Percentiles rank a stretch among this genome's conserved stretches.
These are phyloP conservation scores for Coprinopsis strossmayeri DNA, from an alignment of 768 basidiomycete genomes.

Conservation along the genomic window DNA sequence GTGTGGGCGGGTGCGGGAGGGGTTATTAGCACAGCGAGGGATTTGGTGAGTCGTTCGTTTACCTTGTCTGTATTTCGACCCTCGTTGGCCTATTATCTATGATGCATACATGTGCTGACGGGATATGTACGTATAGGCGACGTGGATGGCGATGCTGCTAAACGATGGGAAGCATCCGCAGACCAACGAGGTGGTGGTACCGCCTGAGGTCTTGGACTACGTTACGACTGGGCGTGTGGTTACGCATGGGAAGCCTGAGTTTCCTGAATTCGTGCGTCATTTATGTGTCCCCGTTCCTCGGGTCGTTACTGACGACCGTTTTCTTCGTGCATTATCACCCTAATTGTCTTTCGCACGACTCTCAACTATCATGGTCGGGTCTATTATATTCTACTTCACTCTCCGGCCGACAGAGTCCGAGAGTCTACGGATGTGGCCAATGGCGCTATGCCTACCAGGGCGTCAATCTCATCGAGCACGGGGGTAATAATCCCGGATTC, in stretches of 20 bases:
- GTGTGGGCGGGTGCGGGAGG: slow-evolving; percentile 38
- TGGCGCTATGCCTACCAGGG: slow-evolving; percentile 33
- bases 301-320: neutral
- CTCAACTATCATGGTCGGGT: neutral
- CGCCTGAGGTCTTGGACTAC: slow-evolving; percentile 27
- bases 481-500: slow-evolving; percentile 33
- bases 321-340: too few relatives aligned
- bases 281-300: neutral
- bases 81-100: neutral
- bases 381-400: neutral
- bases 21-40: slow-evolving; percentile 30
- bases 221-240: slow-evolving; percentile 30
- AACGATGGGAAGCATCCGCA: slow-evolving; percentile 32
- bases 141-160: slow-evolving; percentile 34
- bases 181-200: slow-evolving; percentile 30
- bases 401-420: slow-evolving; percentile 24
- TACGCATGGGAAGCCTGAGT: slow-evolving; percentile 25
- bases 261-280: slow-evolving; percentile 27
- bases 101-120: too few relatives aligned
- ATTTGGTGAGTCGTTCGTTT: slow-evolving; percentile 25
- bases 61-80: neutral
- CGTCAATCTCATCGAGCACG: slow-evolving; percentile 37
- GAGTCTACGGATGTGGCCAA: slow-evolving; percentile 35
- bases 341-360: neutral
- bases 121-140: too few relatives aligned